Conservation (phyloP, 129 eudicot genomes). For the Ambrosia trifida region DNA sequence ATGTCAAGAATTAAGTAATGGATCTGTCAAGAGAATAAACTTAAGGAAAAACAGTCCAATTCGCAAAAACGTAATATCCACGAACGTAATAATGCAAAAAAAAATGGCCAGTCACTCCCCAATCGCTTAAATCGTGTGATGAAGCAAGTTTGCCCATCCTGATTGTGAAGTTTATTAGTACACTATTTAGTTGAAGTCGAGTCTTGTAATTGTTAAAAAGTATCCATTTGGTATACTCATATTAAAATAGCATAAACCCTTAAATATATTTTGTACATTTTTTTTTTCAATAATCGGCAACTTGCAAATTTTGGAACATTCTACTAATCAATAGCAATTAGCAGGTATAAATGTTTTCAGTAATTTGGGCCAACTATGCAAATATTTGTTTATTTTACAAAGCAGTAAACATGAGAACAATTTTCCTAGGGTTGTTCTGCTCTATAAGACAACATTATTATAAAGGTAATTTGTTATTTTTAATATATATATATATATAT, state of each 20-base stretch:
- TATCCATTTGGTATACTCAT: background rate
- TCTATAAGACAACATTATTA: background rate
- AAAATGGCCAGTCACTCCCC: background rate
- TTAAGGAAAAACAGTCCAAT: background rate
- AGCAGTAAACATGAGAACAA: slow-evolving; percentile 7
- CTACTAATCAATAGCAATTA: slow-evolving; percentile 7
- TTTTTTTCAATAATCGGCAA: background rate
- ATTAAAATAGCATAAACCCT: background rate
- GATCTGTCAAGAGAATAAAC: slow-evolving; percentile 7
- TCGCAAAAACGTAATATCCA: background rate
- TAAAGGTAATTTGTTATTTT: slow-evolving; percentile 1
- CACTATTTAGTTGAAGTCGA: background rate
- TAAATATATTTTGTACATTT: background rate
- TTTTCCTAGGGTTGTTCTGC: slow-evolving; percentile 2
- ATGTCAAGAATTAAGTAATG: background rate
- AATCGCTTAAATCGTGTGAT: background rate
- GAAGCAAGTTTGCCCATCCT: slow-evolving; percentile 6
- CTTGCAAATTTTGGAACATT: slow-evolving; percentile 9
- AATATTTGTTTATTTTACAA: background rate
- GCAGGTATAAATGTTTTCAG: background rate
- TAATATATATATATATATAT: background rate
- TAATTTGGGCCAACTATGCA: slow-evolving; percentile 19
- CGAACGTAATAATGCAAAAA: background rate
- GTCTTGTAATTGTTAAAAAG: background rate
- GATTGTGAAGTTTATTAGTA: background rate